These are phyloP conservation scores for Penicillium sp. DNA, from an alignment of 2,329 filamentous ascomycete species.

Conservation along the genomic window DNA sequence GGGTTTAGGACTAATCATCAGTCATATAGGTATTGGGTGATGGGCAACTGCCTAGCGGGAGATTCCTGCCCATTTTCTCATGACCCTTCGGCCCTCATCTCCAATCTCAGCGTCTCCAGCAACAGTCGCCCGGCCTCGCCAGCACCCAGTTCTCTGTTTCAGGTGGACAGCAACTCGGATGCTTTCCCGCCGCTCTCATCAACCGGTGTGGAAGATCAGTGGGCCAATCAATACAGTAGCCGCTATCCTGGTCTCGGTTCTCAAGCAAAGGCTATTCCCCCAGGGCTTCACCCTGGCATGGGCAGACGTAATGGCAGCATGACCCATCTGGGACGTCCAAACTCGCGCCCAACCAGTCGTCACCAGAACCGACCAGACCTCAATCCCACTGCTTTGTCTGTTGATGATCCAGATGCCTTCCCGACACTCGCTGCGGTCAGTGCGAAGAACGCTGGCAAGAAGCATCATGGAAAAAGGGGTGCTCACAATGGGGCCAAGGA, in stretches of 20 bases:
- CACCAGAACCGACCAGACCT: slow-evolving; percentile 64
- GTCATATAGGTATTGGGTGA: slow-evolving; percentile 78
- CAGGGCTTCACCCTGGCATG: slow-evolving; percentile 30
- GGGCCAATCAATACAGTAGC: slow-evolving; percentile 51
- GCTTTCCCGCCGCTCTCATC: slow-evolving; percentile 76
- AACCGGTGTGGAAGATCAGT: slow-evolving; percentile 61
- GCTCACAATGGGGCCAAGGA: slow-evolving; percentile 72
- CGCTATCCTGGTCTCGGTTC: slow-evolving; percentile 47
- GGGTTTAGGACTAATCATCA: slow-evolving; percentile 26
- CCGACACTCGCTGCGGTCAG: slow-evolving; percentile 79
- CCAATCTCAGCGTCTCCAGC: slow-evolving; percentile 73
- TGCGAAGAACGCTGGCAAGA: slow-evolving; percentile 73
- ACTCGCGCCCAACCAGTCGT: slow-evolving; percentile 82
- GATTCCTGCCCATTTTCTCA: slow-evolving; percentile 96
- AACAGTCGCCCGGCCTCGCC: slow-evolving; percentile 48
- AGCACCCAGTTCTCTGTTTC: slow-evolving; percentile 67
- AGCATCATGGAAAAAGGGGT: slow-evolving; percentile 88
- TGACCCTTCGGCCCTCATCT: slow-evolving; percentile 84
- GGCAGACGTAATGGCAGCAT: slow-evolving; percentile 53
- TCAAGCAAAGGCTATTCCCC: slow-evolving; percentile 47
- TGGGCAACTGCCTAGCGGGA: slow-evolving; percentile 91
- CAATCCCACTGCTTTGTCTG: slow-evolving; percentile 69
- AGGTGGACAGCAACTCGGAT: slow-evolving; percentile 75
- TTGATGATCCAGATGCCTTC: slow-evolving; percentile 95
- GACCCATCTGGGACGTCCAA: slow-evolving; percentile 61